Evolutionary conservation across 1,284 basidiomycete genomes (phyloP), one percentile per base, ranked within the genome.

Genomic region (Vanrija sp.): DNA sequence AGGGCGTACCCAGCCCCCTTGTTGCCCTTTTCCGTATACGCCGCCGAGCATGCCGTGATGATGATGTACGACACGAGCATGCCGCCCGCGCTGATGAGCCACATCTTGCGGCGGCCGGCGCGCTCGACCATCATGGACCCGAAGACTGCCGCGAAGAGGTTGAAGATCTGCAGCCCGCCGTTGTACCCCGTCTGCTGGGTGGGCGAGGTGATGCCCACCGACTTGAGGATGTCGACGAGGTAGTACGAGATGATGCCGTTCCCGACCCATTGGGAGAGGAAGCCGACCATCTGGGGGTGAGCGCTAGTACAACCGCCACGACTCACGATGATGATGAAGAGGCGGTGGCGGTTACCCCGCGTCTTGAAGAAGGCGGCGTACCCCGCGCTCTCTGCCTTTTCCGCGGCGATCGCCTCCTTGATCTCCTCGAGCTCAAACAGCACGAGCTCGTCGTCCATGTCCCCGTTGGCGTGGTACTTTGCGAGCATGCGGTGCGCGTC

Each of bases 351-450:
- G 56, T 76, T 75, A 1, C 75, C 75, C 20, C 54, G 64, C n/a
- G 68, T 74, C 36, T 46, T 46, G 60, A 75, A 16, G 45, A 59
- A 59, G 24, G 56, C 54, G 19, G 56, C 37, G 45, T 45, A 54
- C 7, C 15, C 4, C 12, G 51, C 22, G 20, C 3, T 36, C 3
- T 39, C 36, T 15, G 19, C 23, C 3, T 38, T 79, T 68, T 89
- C 87, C 61, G 83, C 84, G 48, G 77, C 49, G 46, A 71, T 60
- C 2, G 72, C 63, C 35, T 72, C 51, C 43, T 60, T 57, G 53
- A 60, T 54, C 52, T 61, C 63, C 43, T 53, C 49, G 24, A 54
- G 58, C 52, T 65, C 63, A 38, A 60, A 61, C 25, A 50, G 52
- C 12, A 65, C 63, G 42, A 65, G 57, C 31, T 60, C 59, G 37